These are phyloP conservation scores for Paratinospora sagittata DNA, from an alignment of 164 flowering plant genomes.

Conservation along the genomic window DNA sequence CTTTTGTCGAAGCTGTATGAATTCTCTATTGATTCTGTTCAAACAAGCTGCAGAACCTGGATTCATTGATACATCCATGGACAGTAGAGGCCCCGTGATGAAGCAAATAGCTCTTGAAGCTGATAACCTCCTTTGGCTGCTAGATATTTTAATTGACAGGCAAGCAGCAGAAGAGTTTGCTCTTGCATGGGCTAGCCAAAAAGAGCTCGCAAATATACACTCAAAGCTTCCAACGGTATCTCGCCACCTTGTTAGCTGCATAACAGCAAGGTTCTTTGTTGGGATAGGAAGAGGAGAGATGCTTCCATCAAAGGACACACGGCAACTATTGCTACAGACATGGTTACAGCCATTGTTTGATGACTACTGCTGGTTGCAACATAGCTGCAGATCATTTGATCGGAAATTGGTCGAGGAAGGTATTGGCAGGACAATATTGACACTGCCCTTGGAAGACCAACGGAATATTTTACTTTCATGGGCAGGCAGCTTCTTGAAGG, in stretches of 20 bases:
- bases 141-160: slow-evolving; percentile 69
- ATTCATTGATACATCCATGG: slow-evolving; percentile 29
- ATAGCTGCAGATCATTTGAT: slow-evolving; percentile 80
- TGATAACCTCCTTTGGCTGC: slow-evolving; percentile 88
- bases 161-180: slow-evolving; percentile 82
- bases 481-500: slow-evolving; percentile 75
- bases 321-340: slow-evolving; percentile 56
- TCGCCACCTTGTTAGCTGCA: slow-evolving; percentile 77
- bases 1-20: slow-evolving; percentile 56
- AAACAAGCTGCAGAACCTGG: slow-evolving; percentile 58
- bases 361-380: slow-evolving; percentile 89
- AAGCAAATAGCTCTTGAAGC: slow-evolving; percentile 63
- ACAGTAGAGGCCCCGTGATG: slow-evolving; percentile 39
- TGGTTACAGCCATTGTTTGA: slow-evolving; percentile 90
- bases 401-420: slow-evolving; percentile 92
- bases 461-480: slow-evolving; percentile 76
- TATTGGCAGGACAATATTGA: slow-evolving; percentile 85
- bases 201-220: slow-evolving; percentile 65
- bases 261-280: slow-evolving; percentile 77
- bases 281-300: slow-evolving; percentile 92
- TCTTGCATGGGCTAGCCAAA: slow-evolving; percentile 64
- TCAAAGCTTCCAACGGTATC: slow-evolving; percentile 49
- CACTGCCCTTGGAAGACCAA: slow-evolving; percentile 91
- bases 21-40: slow-evolving; percentile 45
- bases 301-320: slow-evolving; percentile 73